Conservation (phyloP, 805 yeast species). For the Pichia cephalocereana region DNA sequence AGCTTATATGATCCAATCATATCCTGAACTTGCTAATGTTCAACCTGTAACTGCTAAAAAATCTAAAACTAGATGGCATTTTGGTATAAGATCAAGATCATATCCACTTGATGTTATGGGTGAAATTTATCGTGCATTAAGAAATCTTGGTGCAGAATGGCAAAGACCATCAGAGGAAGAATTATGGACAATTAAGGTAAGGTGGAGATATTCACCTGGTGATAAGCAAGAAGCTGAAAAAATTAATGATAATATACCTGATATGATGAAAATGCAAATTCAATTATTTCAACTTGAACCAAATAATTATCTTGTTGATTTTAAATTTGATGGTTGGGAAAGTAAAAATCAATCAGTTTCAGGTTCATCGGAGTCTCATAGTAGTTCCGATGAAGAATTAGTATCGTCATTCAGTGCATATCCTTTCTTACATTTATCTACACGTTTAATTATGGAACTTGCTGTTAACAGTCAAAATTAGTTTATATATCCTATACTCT, state of each 20-base stretch:
- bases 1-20: slow-evolving; percentile 65
- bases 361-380: slow-evolving; percentile 4
- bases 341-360: slow-evolving; percentile 21
- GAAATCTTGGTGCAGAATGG: slow-evolving; percentile 96
- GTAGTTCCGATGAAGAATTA: slow-evolving; percentile 44
- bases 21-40: slow-evolving; percentile 25
- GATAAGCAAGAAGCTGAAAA: background rate
- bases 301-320: slow-evolving; percentile 90
- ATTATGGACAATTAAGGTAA: slow-evolving; percentile 88
- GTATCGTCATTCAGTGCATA: slow-evolving; percentile 90
- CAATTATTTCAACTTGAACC: slow-evolving; percentile 94
- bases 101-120: slow-evolving; percentile 99
- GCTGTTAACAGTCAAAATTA: slow-evolving; percentile 80
- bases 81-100: slow-evolving; percentile 91
- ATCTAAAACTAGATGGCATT: slow-evolving; percentile 96
- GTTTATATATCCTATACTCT: background rate
- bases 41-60: slow-evolving; percentile 57
- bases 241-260: slow-evolving; percentile 38
- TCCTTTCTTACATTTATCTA: slow-evolving; percentile 89
- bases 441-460: slow-evolving; percentile 87
- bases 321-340: slow-evolving; percentile 98
- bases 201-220: slow-evolving; percentile 70
- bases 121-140: slow-evolving; percentile 89
- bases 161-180: slow-evolving; percentile 91
- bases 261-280: slow-evolving; percentile 92